phyloP scores from a whole-genome alignment of 169 alveolate species.

The Cryptosporidium canis region DNA sequence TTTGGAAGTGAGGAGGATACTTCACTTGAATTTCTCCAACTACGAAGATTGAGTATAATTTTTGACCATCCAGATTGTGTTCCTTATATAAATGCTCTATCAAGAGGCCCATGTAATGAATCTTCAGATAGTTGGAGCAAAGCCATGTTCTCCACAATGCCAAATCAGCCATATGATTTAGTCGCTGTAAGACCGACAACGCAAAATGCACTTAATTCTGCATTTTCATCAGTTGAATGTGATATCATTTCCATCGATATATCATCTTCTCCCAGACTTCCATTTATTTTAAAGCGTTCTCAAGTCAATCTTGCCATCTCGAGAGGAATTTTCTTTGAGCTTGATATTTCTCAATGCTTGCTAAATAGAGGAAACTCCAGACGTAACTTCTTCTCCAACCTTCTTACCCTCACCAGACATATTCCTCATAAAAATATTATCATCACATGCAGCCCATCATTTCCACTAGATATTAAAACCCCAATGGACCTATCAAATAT shows the following conservation, averaged over 20 bases:
- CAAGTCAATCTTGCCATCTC: constrained; percentile 61
- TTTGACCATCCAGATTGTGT: constrained; percentile 42
- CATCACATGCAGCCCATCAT: constrained; percentile 25
- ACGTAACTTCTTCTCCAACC: constrained; percentile 30
- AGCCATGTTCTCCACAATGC: constrained; percentile 39
- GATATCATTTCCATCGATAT: constrained; percentile 53
- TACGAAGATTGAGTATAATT: constrained; percentile 42
- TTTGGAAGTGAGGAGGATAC: constrained; percentile 24
- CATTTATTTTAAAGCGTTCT: constrained; percentile 39
- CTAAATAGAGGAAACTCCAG: constrained; percentile 48
- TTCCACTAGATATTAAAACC: constrained; percentile 11
- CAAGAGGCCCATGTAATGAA: constrained; percentile 58
- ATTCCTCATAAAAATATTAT: constrained; percentile 50
- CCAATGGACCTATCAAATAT: constrained; percentile 63
- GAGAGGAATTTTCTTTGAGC: constrained; percentile 55
- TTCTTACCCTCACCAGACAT: constrained; percentile 34
- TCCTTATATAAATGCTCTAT: constrained; percentile 57
- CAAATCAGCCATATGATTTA: constrained; percentile 33
- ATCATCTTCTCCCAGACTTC: constrained; percentile 40
- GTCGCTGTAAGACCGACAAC: constrained; percentile 68
- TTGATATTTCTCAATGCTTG: constrained; percentile 25
- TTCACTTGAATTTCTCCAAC: constrained; percentile 52
- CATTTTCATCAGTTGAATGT: constrained; percentile 55
- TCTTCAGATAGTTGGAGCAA: constrained; percentile 72
- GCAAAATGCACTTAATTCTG: constrained; percentile 42